Evolutionary conservation across 1,284 basidiomycete species (phyloP).

Genomic region (Puccinia coronata): DNA sequence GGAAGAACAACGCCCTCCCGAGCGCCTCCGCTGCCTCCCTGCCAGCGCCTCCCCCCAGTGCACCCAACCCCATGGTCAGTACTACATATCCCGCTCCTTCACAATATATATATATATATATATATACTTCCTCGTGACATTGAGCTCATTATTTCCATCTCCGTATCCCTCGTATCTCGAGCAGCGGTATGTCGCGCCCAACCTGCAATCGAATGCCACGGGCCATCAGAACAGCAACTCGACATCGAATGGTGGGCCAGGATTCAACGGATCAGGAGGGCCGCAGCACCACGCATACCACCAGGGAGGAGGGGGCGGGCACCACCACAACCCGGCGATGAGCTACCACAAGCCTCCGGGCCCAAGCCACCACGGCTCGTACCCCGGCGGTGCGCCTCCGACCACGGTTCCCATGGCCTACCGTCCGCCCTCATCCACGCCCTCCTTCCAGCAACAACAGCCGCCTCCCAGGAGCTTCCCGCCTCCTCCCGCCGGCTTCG

Average conservation of each 20-base stretch:
- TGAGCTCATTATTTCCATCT: too few species aligned
- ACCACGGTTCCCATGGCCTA: constrained; percentile 80
- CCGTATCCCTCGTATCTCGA: neutral
- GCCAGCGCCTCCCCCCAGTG: constrained; percentile 67
- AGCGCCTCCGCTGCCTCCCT: constrained; percentile 63
- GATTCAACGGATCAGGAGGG: constrained; percentile 50
- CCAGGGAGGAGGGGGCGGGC: neutral
- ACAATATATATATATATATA: too few species aligned
- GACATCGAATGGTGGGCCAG: constrained; percentile 47
- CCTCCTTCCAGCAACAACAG: constrained; percentile 42
- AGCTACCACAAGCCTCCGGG: constrained; percentile 41
- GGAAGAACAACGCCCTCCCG: constrained; percentile 87
- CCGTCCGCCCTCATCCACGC: constrained; percentile 63
- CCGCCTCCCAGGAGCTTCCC: constrained; percentile 50
- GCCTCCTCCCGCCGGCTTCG: constrained; percentile 54
- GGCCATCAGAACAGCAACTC: constrained; percentile 15
- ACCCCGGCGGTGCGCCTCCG: constrained; percentile 56
- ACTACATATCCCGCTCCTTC: too few species aligned
- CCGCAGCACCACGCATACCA: constrained; percentile 23
- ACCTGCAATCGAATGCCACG: constrained; percentile 48
- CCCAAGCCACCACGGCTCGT: constrained; percentile 16
- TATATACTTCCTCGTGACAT: too few species aligned
- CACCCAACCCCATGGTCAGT: constrained; percentile 60
- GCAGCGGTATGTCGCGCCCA: constrained; percentile 49
- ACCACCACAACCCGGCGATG: constrained; percentile 15